phyloP scores from a whole-genome alignment of 1,284 basidiomycete species.

The Anthracocystis setariae region DNA sequence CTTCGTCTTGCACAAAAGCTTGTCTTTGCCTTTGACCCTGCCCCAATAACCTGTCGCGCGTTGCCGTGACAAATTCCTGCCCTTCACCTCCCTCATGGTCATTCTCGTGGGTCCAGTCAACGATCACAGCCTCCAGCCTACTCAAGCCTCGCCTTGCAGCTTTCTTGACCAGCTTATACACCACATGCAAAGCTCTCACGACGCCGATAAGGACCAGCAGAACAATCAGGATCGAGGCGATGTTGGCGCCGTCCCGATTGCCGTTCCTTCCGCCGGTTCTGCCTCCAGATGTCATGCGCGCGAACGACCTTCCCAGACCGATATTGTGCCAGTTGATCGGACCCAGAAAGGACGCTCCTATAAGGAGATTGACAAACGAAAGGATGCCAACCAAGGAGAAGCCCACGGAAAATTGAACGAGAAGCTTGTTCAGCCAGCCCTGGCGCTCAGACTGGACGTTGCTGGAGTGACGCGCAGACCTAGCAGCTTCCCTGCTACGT shows the following conservation, averaged over 20 bases:
- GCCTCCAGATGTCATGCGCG: conserved; percentile 42
- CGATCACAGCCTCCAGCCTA: conserved; percentile 46
- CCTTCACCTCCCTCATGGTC: conserved; percentile 13
- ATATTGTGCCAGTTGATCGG: conserved; percentile 54
- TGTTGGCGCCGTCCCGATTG: conserved; percentile 40
- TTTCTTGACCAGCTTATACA: conserved; percentile 38
- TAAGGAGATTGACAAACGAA: conserved; percentile 50
- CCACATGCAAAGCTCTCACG: conserved; percentile 38
- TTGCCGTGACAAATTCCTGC: background rate
- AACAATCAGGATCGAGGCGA: conserved; percentile 48
- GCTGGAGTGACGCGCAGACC: conserved; percentile 3
- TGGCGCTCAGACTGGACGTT: conserved; percentile 1
- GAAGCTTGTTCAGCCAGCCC: conserved; percentile 30
- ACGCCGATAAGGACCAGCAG: conserved; percentile 52
- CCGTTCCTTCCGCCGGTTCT: conserved; percentile 21
- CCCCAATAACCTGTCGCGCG: conserved; percentile 1
- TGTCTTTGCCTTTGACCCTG: conserved; percentile 10
- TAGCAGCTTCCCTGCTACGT: conserved; percentile 9
- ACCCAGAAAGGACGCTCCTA: conserved; percentile 43
- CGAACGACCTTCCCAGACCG: conserved; percentile 51
- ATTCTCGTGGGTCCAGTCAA: conserved; percentile 52
- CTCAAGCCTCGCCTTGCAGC: conserved; percentile 29
- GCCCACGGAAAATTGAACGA: conserved; percentile 51
- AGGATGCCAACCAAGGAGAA: conserved; percentile 53
- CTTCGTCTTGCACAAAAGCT: conserved; percentile 7